These are phyloP conservation scores for Acer negundo DNA, from an alignment of 345 rosid genomes.

Conservation along the genomic window DNA sequence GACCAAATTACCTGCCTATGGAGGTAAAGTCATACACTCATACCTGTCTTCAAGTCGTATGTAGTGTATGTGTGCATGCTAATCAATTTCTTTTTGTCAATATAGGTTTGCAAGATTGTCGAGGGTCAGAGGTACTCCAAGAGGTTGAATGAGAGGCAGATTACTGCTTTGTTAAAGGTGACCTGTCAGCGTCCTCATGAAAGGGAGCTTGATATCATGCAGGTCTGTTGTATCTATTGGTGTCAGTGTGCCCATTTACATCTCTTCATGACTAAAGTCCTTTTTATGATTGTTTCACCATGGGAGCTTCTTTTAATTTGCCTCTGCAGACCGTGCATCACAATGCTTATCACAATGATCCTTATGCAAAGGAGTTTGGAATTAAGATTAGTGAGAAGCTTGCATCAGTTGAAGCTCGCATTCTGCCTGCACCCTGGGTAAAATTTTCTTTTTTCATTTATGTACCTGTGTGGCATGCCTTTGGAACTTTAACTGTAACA, in stretches of 20 bases:
- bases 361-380: slow-evolving; percentile 93
- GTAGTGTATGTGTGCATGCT: neutral
- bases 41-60: neutral
- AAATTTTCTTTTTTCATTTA: neutral
- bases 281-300: neutral
- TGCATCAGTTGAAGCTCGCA: slow-evolving; percentile 96
- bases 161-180: slow-evolving; percentile 83
- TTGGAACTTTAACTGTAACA: neutral
- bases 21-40: slow-evolving; percentile 48
- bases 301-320: neutral
- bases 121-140: slow-evolving; percentile 98
- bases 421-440: slow-evolving; percentile 96
- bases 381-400: slow-evolving; percentile 85
- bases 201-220: slow-evolving; percentile 76
- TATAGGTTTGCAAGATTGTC: slow-evolving; percentile 92
- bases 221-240: slow-evolving; percentile 39
- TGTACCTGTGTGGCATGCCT: neutral
- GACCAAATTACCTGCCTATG: slow-evolving; percentile 94
- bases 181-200: slow-evolving; percentile 93
- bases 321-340: slow-evolving; percentile 67
- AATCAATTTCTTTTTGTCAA: slow-evolving; percentile 1
- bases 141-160: slow-evolving; percentile 92
- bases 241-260: too few species aligned
- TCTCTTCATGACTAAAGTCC: neutral
- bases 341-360: slow-evolving; percentile 75